These are phyloP conservation scores for Arxiozyma heterogenica DNA, from an alignment of 1,139 yeast genomes.

Conservation along the genomic window DNA sequence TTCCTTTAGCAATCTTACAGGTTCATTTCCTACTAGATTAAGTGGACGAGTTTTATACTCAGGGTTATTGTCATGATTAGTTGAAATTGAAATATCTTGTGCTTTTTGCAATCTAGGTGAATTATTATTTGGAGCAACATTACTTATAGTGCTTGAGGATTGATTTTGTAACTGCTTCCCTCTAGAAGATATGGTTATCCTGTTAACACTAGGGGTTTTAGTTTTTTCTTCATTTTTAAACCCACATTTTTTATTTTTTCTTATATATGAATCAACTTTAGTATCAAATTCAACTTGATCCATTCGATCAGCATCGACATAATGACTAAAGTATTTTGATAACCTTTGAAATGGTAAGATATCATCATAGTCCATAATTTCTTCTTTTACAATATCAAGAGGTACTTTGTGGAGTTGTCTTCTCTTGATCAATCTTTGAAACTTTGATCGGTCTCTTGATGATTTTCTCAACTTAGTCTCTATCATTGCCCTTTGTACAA, in stretches of 20 bases:
- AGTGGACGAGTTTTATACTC: background rate
- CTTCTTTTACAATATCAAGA: background rate
- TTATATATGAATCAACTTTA: background rate
- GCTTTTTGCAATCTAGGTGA: background rate
- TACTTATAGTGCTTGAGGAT: no score
- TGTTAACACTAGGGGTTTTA: background rate
- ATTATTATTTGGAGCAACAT: background rate
- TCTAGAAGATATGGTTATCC: background rate
- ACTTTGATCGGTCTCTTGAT: background rate
- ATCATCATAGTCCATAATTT: background rate
- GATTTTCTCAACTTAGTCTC: conserved; percentile 4
- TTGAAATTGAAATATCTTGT: background rate
- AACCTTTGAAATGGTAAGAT: background rate
- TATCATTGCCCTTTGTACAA: conserved; percentile 1
- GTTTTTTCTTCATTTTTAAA: background rate
- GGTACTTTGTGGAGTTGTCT: background rate
- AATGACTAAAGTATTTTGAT: background rate
- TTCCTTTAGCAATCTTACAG: background rate
- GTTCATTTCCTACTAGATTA: background rate
- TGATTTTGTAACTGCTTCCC: background rate
- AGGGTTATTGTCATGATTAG: background rate
- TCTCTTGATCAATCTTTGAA: background rate
- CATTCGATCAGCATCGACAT: background rate
- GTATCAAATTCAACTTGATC: background rate
- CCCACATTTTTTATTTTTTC: background rate